These are phyloP conservation scores for Alliaria petiolata DNA, from an alignment of 345 rosid genomes.

Conservation along the genomic window DNA sequence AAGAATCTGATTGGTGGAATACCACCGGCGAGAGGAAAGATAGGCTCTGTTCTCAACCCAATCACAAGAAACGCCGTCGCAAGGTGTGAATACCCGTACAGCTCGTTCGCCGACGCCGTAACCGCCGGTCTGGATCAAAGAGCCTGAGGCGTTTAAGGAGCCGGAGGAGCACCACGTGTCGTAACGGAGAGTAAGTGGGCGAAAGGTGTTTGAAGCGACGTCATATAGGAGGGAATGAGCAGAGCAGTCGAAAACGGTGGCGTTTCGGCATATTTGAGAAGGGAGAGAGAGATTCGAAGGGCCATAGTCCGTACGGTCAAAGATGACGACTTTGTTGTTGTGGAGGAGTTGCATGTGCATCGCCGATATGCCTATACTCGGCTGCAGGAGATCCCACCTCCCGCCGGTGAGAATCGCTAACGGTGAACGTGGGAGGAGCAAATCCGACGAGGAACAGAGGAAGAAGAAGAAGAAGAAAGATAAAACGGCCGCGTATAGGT, in stretches of 20 bases:
- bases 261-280: conserved; percentile 38
- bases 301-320: conserved; percentile 83
- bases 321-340: conserved; percentile 67
- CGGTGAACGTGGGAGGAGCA: conserved; percentile 33
- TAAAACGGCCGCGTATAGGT: not conserved
- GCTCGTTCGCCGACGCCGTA: conserved; percentile 62
- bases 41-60: conserved; percentile 52
- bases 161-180: conserved; percentile 97
- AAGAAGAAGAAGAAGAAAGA: conserved; percentile 19
- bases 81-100: conserved; percentile 53
- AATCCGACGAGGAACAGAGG: conserved; percentile 27
- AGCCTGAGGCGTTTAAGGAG: conserved; percentile 55
- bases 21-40: conserved; percentile 59
- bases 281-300: conserved; percentile 69
- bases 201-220: conserved; percentile 42
- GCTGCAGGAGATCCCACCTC: conserved; percentile 58
- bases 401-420: conserved; percentile 27
- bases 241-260: conserved; percentile 57
- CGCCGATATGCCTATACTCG: conserved; percentile 72
- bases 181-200: conserved; percentile 58
- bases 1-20: conserved; percentile 66
- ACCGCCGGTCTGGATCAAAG: conserved; percentile 80
- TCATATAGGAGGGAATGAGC: conserved; percentile 87
- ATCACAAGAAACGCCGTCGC: conserved; percentile 43
- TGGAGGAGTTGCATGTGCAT: conserved; percentile 93